Evolutionary conservation across 2,329 filamentous ascomycete species (phyloP).

Genomic region (Pseudopyrenochaeta lycopersici): DNA sequence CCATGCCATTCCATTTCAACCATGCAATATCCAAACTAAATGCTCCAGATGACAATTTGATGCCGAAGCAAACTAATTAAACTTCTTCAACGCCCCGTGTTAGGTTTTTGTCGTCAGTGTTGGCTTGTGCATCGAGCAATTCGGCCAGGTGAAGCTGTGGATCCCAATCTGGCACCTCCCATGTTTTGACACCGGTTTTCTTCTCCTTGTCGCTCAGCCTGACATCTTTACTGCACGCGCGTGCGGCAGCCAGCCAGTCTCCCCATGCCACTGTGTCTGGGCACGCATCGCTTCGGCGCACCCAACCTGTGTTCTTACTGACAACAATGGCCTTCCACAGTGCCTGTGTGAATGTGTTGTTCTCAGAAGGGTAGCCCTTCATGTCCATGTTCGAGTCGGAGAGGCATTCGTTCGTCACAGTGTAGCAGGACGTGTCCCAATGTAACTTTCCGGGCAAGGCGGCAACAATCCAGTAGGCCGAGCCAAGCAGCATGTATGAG

Average conservation of each 20-base stretch:
- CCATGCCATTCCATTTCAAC: slow-evolving; percentile 5
- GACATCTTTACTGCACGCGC: slow-evolving; percentile 26
- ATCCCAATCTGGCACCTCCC: slow-evolving; percentile 47
- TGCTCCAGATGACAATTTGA: neutral
- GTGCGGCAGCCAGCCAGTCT: slow-evolving; percentile 52
- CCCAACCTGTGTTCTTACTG: slow-evolving; percentile 55
- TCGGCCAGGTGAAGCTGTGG: slow-evolving; percentile 33
- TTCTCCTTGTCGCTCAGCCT: slow-evolving; percentile 13
- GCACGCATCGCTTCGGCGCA: slow-evolving; percentile 50
- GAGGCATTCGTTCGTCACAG: slow-evolving; percentile 49
- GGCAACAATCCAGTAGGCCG: slow-evolving; percentile 61
- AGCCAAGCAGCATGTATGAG: slow-evolving; percentile 60
- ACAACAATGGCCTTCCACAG: slow-evolving; percentile 60
- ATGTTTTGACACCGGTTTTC: slow-evolving; percentile 27
- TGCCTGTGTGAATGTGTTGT: slow-evolving; percentile 56
- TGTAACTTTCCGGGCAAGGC: slow-evolving; percentile 57
- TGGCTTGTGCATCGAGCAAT: slow-evolving; percentile 30
- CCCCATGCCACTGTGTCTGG: slow-evolving; percentile 54
- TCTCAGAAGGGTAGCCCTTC: slow-evolving; percentile 44
- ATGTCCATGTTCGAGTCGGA: slow-evolving; percentile 44
- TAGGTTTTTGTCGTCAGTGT: slow-evolving; percentile 22
- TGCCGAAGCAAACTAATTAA: slow-evolving; percentile 9
- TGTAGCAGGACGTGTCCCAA: slow-evolving; percentile 59
- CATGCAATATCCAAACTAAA: slow-evolving; percentile 10
- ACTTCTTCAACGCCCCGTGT: slow-evolving; percentile 24